Evolutionary conservation across 2,329 filamentous ascomycete genomes (phyloP).

Genomic region (Gaeumannomyces sp.): DNA sequence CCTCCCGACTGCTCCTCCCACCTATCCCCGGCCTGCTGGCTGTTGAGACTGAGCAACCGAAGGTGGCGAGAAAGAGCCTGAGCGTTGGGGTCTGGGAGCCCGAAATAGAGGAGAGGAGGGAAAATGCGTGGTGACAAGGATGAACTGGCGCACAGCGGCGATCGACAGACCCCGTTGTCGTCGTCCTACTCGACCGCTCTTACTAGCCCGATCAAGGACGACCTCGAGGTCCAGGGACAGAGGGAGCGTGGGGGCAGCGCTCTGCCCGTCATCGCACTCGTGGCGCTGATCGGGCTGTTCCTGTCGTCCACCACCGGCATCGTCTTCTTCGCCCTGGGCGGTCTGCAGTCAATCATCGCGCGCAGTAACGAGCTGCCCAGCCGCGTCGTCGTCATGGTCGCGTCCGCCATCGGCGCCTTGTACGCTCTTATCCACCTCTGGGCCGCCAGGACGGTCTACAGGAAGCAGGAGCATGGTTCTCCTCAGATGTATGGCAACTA

Average conservation of each 20-base stretch:
- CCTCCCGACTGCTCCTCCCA: background rate
- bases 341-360: constrained; percentile 18
- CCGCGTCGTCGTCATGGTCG: constrained; percentile 25
- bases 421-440: constrained; percentile 25
- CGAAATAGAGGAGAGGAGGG: background rate
- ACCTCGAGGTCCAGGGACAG: constrained; percentile 7
- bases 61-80: background rate
- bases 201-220: background rate
- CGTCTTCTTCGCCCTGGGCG: constrained; percentile 21
- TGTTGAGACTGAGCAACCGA: background rate
- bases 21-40: background rate
- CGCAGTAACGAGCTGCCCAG: constrained; percentile 21
- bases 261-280: constrained; percentile 21
- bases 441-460: constrained; percentile 20
- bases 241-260: background rate
- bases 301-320: constrained; percentile 23
- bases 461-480: constrained; percentile 16
- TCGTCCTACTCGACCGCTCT: background rate
- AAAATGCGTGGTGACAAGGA: background rate
- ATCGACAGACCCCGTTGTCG: background rate
- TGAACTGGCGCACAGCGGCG: background rate
- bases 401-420: constrained; percentile 20
- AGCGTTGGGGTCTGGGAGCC: background rate
- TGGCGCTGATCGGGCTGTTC: constrained; percentile 23
- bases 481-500: constrained; percentile 24